phyloP scores from a whole-genome alignment of 495 filamentous ascomycete genomes.

The Thozetella sp. region DNA sequence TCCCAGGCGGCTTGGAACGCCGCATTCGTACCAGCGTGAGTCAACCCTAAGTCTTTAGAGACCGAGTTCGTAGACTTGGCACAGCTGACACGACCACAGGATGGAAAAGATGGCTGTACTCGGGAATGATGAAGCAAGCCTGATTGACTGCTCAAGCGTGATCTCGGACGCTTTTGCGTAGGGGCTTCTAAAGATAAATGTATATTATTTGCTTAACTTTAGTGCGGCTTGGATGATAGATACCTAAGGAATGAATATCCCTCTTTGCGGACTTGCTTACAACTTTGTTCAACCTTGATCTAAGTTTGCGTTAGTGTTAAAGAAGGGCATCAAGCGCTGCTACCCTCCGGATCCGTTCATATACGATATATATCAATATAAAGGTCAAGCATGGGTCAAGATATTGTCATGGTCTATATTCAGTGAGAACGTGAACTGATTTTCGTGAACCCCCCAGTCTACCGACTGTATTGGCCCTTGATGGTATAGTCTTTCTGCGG shows the following conservation, averaged over 20 bases:
- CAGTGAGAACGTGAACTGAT: neutral
- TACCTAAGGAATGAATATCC: no score
- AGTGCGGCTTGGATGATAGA: no score
- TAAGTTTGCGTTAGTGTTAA: no score
- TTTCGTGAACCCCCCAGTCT: constrained; percentile 1
- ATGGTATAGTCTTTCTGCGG: constrained; percentile 71
- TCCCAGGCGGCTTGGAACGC: constrained; percentile 14
- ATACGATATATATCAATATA: no score
- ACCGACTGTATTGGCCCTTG: constrained; percentile 46
- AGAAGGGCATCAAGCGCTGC: no score
- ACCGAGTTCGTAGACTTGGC: neutral
- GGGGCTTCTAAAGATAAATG: neutral
- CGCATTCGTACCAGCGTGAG: constrained; percentile 22
- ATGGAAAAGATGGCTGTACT: constrained; percentile 22
- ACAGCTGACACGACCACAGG: constrained; percentile 10
- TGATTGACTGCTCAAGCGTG: constrained; percentile 19
- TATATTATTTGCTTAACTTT: no score
- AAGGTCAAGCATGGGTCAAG: no score
- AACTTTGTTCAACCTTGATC: no score
- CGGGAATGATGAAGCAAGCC: constrained; percentile 15
- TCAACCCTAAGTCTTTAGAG: neutral
- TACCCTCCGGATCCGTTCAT: no score
- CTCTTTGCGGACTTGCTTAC: no score
- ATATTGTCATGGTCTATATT: neutral
- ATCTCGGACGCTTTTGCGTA: constrained; percentile 14